Conservation (phyloP, 441 rosid genomes). For the Bocquillonia castaneifolia region DNA sequence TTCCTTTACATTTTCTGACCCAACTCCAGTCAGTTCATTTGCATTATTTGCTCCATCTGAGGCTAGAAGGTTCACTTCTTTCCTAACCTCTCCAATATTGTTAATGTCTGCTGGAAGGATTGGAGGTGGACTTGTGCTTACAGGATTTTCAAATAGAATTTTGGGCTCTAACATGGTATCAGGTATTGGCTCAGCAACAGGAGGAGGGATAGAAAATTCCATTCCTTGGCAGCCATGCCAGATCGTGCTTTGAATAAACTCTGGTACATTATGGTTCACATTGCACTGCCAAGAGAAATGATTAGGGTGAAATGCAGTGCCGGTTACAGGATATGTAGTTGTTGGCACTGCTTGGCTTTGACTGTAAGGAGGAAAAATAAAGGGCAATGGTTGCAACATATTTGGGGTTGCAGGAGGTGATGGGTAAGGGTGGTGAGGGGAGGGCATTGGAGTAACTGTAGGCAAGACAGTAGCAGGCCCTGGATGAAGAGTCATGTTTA, state of each 20-base stretch:
- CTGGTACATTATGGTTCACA: constrained; percentile 52
- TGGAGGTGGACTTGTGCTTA: constrained; percentile 36
- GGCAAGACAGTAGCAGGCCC: constrained; percentile 52
- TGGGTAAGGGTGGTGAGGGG: constrained; percentile 66
- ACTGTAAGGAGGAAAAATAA: constrained; percentile 75
- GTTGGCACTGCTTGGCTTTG: constrained; percentile 63
- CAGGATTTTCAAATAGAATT: constrained; percentile 30
- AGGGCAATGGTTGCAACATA: constrained; percentile 83
- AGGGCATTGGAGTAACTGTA: constrained; percentile 43
- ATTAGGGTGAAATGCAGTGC: constrained; percentile 69
- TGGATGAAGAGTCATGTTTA: constrained; percentile 81
- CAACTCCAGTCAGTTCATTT: constrained; percentile 31
- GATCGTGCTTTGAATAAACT: constrained; percentile 63
- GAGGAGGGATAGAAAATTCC: constrained; percentile 65
- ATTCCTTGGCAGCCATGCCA: constrained; percentile 72
- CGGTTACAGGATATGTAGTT: constrained; percentile 73
- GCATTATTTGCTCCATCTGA: constrained; percentile 30
- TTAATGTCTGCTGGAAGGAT: constrained; percentile 54
- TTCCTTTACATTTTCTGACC: constrained; percentile 32
- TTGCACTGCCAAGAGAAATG: constrained; percentile 90
- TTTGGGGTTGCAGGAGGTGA: constrained; percentile 92
- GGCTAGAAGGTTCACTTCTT: constrained; percentile 38
- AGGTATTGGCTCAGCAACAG: constrained; percentile 59
- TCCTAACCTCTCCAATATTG: constrained; percentile 35
- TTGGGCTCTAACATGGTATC: constrained; percentile 45